Conservation (phyloP, 371 early-diverging fungal species). For the Mucor racemosus region DNA sequence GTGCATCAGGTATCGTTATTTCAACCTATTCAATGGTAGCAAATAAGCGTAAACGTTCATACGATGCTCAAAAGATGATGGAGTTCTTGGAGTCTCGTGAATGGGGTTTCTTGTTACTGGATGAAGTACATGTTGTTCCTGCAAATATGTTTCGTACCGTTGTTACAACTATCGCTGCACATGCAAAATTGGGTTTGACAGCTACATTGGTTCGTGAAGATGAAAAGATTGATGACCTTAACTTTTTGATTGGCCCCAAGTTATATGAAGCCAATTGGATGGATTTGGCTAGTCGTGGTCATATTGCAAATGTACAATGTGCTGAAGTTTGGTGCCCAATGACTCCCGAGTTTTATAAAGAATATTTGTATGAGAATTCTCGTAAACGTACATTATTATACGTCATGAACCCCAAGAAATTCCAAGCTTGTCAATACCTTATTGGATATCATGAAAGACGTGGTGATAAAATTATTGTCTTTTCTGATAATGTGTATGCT, state of each 20-base stretch:
- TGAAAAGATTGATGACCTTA: slow-evolving; percentile 99
- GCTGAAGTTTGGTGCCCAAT: slow-evolving; percentile 99
- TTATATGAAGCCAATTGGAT: slow-evolving; percentile 99
- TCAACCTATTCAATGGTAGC: slow-evolving; percentile 99
- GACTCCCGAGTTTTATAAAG: slow-evolving; percentile 98
- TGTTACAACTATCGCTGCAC: slow-evolving; percentile 93
- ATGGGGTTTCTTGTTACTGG: slow-evolving; percentile 98
- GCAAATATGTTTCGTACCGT: slow-evolving; percentile 99
- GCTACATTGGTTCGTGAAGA: slow-evolving; percentile 99
- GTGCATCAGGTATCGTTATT: slow-evolving; percentile 92
- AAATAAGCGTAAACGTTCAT: slow-evolving; percentile 93
- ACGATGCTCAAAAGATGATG: slow-evolving; percentile 98
- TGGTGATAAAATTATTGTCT: slow-evolving; percentile 99
- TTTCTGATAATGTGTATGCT: slow-evolving; percentile 99
- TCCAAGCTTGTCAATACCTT: slow-evolving; percentile 98
- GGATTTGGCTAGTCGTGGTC: slow-evolving; percentile 96
- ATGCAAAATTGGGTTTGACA: slow-evolving; percentile 95
- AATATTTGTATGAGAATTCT: slow-evolving; percentile 83
- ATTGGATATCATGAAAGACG: slow-evolving; percentile 95
- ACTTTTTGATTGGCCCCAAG: slow-evolving; percentile 99
- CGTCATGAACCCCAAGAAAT: slow-evolving; percentile 99
- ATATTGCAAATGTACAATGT: slow-evolving; percentile 99
- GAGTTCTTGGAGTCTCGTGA: slow-evolving; percentile 90
- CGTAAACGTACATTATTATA: slow-evolving; percentile 88
- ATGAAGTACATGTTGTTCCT: slow-evolving; percentile 99